These are phyloP conservation scores for Phytophthora chlamydospora DNA, from an alignment of 352 stramenopile species.

Conservation along the genomic window DNA sequence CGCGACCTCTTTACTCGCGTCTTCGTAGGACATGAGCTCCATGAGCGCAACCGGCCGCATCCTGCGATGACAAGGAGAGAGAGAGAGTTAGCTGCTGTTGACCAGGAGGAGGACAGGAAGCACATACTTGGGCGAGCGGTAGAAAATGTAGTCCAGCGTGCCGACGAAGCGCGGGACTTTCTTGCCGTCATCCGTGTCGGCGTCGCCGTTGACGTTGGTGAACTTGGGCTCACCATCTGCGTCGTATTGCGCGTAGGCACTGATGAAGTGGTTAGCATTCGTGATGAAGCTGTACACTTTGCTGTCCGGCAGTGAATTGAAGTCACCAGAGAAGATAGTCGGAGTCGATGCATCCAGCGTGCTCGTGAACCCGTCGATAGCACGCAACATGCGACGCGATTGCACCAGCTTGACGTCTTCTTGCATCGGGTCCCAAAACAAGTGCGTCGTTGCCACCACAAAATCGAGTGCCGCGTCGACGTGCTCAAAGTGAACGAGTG, in stretches of 20 bases:
- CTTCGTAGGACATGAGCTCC: slow-evolving; percentile 70
- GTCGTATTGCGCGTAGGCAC: slow-evolving; percentile 64
- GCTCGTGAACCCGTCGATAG: slow-evolving; percentile 46
- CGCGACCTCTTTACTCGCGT: slow-evolving; percentile 64
- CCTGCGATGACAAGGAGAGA: slow-evolving; percentile 11
- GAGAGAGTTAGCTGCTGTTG: slow-evolving; percentile 13
- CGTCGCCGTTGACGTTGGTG: slow-evolving; percentile 76
- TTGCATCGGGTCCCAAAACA: slow-evolving; percentile 86
- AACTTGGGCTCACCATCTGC: slow-evolving; percentile 61
- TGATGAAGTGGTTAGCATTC: slow-evolving; percentile 42
- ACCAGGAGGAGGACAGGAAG: background rate
- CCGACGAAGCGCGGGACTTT: slow-evolving; percentile 70
- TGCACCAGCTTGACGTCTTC: slow-evolving; percentile 88
- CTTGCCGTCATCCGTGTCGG: slow-evolving; percentile 33
- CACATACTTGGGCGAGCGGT: slow-evolving; percentile 53
- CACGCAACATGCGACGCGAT: slow-evolving; percentile 54
- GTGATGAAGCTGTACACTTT: slow-evolving; percentile 75
- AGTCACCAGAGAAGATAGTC: slow-evolving; percentile 78
- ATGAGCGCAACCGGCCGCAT: slow-evolving; percentile 59
- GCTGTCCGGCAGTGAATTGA: slow-evolving; percentile 83
- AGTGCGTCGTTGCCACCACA: slow-evolving; percentile 78
- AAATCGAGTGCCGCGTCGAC: slow-evolving; percentile 44
- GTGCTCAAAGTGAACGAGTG: slow-evolving; percentile 64
- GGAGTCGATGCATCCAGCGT: slow-evolving; percentile 22
- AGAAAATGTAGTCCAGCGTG: slow-evolving; percentile 88